Evolutionary conservation across 2,329 filamentous ascomycete genomes (phyloP).

Genomic region (Fusarium sp.): DNA sequence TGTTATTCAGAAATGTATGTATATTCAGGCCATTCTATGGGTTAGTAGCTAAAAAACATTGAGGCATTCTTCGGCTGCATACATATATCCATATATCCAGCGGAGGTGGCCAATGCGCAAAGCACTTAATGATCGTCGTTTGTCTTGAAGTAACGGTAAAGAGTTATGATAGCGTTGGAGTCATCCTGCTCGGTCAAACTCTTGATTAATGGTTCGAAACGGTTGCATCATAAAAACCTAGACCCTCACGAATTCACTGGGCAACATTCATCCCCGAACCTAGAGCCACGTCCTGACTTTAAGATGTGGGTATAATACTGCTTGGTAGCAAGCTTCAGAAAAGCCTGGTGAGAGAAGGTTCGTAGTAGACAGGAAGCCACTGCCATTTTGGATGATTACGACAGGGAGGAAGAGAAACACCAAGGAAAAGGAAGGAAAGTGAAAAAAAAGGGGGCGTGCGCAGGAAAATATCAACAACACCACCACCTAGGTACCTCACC

Average conservation of each 20-base stretch:
- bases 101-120: neutral
- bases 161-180: neutral
- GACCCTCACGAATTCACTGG: neutral
- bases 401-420: neutral
- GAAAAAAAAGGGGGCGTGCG: constrained; percentile 22
- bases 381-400: neutral
- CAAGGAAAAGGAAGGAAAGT: neutral
- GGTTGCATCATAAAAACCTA: neutral
- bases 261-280: neutral
- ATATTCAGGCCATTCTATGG: neutral
- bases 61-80: neutral
- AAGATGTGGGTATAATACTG: neutral
- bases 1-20: too few relatives aligned
- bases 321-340: neutral
- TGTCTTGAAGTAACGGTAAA: neutral
- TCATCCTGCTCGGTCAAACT: neutral
- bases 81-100: neutral
- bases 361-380: neutral
- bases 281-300: neutral
- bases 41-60: neutral
- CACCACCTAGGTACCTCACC: neutral
- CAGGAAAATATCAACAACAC: neutral
- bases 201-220: neutral
- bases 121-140: neutral
- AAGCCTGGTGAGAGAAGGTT: neutral